A percentile compares a stretch with the other conserved stretches of the same genome.
phyloP scores from a whole-genome alignment of 2,329 filamentous ascomycete genomes.

The Beauveria australis region DNA sequence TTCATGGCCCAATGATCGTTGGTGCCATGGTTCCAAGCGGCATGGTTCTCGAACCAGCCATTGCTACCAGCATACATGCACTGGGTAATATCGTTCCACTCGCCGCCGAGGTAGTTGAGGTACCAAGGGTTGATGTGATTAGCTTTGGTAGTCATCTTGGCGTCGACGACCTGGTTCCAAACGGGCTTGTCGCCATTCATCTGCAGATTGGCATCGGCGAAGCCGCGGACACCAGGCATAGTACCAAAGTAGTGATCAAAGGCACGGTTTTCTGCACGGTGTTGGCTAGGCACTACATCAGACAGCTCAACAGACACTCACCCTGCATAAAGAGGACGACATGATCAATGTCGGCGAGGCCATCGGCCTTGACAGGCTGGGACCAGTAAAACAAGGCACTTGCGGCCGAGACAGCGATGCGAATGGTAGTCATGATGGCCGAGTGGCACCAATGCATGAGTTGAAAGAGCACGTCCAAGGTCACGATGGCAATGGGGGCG shows the following conservation, averaged over 20 bases:
- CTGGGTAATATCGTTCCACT: constrained; percentile 42
- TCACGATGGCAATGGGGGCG: background rate
- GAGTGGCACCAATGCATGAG: background rate
- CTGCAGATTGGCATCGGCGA: constrained; percentile 48
- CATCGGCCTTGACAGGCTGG: background rate
- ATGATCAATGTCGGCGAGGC: constrained; percentile 41
- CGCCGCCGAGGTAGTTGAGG: constrained; percentile 45
- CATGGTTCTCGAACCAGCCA: constrained; percentile 43
- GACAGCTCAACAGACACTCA: constrained; percentile 4
- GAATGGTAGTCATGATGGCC: constrained; percentile 6
- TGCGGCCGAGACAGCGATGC: background rate
- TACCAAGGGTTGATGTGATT: constrained; percentile 43
- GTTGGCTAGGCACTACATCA: background rate
- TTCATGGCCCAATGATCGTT: constrained; percentile 47
- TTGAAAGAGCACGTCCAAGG: background rate
- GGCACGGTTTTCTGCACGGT: constrained; percentile 23
- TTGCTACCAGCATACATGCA: constrained; percentile 46
- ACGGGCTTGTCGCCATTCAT: constrained; percentile 36
- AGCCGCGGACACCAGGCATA: constrained; percentile 47
- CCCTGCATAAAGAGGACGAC: constrained; percentile 51
- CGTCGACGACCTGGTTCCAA: constrained; percentile 38
- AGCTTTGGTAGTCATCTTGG: constrained; percentile 29
- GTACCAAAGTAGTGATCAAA: constrained; percentile 45
- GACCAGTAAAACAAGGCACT: constrained; percentile 1
- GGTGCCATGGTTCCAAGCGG: constrained; percentile 39